Percentiles rank a stretch among this genome's conserved stretches.
These are phyloP conservation scores for Paragyromitra xinjiangensis DNA, from an alignment of 495 filamentous ascomycete genomes.

Conservation along the genomic window DNA sequence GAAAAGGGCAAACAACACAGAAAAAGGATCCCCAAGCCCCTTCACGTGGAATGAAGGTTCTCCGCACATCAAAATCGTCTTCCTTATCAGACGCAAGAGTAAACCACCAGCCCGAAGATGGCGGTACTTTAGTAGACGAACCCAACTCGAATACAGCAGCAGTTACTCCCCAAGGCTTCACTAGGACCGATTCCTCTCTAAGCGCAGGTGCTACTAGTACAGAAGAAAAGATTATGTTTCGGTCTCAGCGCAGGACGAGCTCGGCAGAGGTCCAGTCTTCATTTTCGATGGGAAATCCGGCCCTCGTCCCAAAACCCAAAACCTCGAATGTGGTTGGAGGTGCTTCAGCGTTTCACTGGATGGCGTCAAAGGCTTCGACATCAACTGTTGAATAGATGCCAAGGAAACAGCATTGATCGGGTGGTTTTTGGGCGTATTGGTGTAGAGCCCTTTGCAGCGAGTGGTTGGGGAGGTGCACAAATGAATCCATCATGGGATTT, in stretches of 20 bases:
- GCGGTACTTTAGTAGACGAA: slow-evolving; percentile 16
- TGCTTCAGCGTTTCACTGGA: slow-evolving; percentile 96
- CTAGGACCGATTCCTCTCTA: slow-evolving; percentile 53
- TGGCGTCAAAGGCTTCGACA: slow-evolving; percentile 60
- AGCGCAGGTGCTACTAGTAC: slow-evolving; percentile 42
- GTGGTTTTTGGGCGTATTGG: background rate
- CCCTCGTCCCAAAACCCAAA: slow-evolving; percentile 60
- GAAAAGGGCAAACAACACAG: slow-evolving; percentile 44
- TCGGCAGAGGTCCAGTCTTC: slow-evolving; percentile 57
- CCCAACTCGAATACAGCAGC: slow-evolving; percentile 31
- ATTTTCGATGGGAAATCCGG: slow-evolving; percentile 60
- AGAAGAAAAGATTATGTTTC: slow-evolving; percentile 57
- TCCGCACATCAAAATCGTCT: slow-evolving; percentile 55
- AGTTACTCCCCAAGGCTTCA: slow-evolving; percentile 50
- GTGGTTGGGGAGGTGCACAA: background rate
- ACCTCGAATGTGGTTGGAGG: slow-evolving; percentile 83
- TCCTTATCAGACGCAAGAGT: slow-evolving; percentile 51
- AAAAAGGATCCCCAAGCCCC: slow-evolving; percentile 45
- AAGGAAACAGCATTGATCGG: background rate
- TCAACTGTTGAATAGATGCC: slow-evolving; percentile 43
- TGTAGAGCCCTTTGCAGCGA: slow-evolving; percentile 17
- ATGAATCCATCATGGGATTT: background rate
- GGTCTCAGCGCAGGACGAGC: slow-evolving; percentile 60
- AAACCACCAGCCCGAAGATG: slow-evolving; percentile 39
- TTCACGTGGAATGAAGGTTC: slow-evolving; percentile 55